Base-by-base conservation (phyloP, 257 asterid species). In the Paraleonurus japonicus region DNA sequence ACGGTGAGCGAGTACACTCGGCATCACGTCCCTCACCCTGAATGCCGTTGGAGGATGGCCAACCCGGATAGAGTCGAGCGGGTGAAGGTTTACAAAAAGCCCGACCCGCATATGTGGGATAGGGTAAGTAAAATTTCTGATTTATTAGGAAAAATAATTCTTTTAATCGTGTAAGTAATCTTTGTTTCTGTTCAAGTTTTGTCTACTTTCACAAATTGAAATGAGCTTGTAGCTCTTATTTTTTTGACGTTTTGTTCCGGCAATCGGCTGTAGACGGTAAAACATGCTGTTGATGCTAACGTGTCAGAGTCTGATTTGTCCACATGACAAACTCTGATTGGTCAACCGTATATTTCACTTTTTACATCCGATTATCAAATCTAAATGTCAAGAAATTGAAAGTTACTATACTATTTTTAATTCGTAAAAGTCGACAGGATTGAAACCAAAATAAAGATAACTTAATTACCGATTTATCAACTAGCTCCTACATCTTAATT, bases 41-140 rank as follows among this genome's bases (percentile, higher is more conserved):
- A 55, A 13, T 88, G 95, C 78, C 66, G 51, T 41, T 88, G 95
- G 95, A 83, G 68, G 71, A 77, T 61, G 75, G 71, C 79, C 0
- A 55, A 83, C 12, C 95, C 95, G 2, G 76, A 27, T 67, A 65
- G 62, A 43, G 70, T 88, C 4, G 81, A 79, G 16, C 59, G 72
- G 26, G 81, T 85, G 2, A 79, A 70, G 47, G 84, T 88, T 51
- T 83, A 80, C 74, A 88, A 88, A 67, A 82, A 72, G 74, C 86
- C 89, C 0, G 89, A 85, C 68, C 85, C 81, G 5, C 81, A 75
- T 17, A 65, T 87, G 0, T 88, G 95, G 95, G 79, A 82, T 1
- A 80, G 81, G 86, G 95, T 88, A 83, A 80, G 82, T 17, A 16
- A 37, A n/a, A 15, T 15, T 24, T 7, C 19, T 13, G 7, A 3